Base-by-base conservation (phyloP, 2,329 filamentous ascomycete genomes). In the Phaeosphaeriaceae sp. region DNA sequence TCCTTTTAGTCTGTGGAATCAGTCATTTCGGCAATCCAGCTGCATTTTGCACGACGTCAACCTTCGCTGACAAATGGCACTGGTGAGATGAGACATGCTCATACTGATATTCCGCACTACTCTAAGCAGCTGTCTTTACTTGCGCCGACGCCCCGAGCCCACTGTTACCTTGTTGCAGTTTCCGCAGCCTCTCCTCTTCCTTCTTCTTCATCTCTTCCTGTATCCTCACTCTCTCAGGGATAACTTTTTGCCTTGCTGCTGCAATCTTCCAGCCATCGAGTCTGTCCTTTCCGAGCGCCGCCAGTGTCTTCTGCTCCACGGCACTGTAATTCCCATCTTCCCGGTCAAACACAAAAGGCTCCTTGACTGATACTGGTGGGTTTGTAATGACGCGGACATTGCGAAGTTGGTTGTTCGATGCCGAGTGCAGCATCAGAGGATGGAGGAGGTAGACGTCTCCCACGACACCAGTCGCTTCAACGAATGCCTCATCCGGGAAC, bases 391-490 rank as follows among this genome's bases (percentile, higher is more conserved):
- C 79, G 3, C 84, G 73, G 1, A 80, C 76, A 11, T 78, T 76
- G 20, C 84, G 73, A 24, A 83, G 59, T 52, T 78, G 77, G 63
- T 86, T 86, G 51, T 80, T 79, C 6, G 79, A 82, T 7, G 84
- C 82, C 41, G 80, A 82, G 70, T 88, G 86, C 73, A 87, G 70
- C 84, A 88, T 88, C 19, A 88, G 73, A 44, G 86, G 86, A 69
- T 88, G 86, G 69, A 88, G 67, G 17, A 88, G 73, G 62, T 83
- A 87, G 15, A 88, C 83, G 58, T 88, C 85, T 9, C 86, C 86
- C 0, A 82, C 78, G 1, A 79, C 67, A 1, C 86, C 86, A 1
- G 79, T 82, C 0, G 81, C 84, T 74, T 88, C 85, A 44, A 86
- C 81, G 67, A 87, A 85, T 2, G 79, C 75, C 10, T 73, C 66